These are phyloP conservation scores for Nakaseomyces kungkrabaensis DNA, from an alignment of 1,139 yeast species.

Conservation along the genomic window DNA sequence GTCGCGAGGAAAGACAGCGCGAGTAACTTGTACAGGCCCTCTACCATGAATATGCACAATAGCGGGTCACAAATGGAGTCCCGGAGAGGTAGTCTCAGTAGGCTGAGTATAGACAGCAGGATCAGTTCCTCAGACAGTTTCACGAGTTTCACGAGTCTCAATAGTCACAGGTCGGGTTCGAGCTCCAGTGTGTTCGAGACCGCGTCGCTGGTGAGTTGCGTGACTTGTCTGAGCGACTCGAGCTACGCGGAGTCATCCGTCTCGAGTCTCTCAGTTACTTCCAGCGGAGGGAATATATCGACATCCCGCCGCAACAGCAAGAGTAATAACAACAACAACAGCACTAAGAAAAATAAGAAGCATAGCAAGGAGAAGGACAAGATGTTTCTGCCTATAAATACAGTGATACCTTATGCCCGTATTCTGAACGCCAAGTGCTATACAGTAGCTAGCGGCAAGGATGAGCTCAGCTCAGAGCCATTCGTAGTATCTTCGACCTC, in stretches of 20 bases:
- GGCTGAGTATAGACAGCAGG: slow-evolving; percentile 12
- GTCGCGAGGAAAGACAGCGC: background rate
- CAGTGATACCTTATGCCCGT: slow-evolving; percentile 27
- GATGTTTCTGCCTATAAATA: slow-evolving; percentile 19
- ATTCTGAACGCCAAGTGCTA: slow-evolving; percentile 20
- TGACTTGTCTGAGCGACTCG: slow-evolving; percentile 25
- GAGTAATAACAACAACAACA: slow-evolving; percentile 3
- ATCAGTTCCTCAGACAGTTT: slow-evolving; percentile 6
- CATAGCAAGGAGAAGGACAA: slow-evolving; percentile 11
- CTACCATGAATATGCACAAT: background rate
- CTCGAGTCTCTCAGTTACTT: background rate
- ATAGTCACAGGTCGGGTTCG: background rate
- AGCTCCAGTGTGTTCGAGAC: slow-evolving; percentile 19
- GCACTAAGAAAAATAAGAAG: background rate
- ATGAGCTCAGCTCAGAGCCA: background rate
- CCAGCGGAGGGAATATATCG: background rate
- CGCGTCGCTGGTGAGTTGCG: slow-evolving; percentile 27
- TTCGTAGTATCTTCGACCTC: background rate
- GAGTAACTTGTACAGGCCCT: background rate
- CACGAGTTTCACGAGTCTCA: background rate
- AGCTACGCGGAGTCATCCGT: background rate
- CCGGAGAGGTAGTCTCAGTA: slow-evolving; percentile 2
- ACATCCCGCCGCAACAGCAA: slow-evolving; percentile 2
- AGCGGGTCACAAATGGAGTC: background rate
- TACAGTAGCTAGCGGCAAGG: background rate